Conservation (phyloP, 495 filamentous ascomycete genomes). For the Hypomontagnella monticulosa region DNA sequence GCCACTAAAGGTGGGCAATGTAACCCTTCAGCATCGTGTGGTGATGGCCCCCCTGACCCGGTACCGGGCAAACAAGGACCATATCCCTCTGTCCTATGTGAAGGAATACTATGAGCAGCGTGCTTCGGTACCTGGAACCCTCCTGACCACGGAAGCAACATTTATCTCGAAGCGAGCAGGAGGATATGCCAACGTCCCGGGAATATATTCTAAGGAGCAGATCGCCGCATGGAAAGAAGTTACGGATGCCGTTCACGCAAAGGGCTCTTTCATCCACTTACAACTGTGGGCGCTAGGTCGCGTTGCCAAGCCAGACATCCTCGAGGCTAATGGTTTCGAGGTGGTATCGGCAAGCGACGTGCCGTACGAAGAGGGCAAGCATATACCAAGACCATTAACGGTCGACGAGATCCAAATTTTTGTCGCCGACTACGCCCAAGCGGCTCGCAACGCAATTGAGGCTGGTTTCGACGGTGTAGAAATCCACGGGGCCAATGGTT, state of each 20-base stretch:
- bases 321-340: slow-evolving; percentile 48
- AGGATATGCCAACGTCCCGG: slow-evolving; percentile 60
- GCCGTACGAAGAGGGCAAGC: slow-evolving; percentile 48
- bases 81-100: slow-evolving; percentile 59
- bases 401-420: slow-evolving; percentile 63
- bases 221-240: slow-evolving; percentile 66
- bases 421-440: slow-evolving; percentile 63
- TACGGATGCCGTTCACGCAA: slow-evolving; percentile 68
- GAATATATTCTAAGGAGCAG: slow-evolving; percentile 66
- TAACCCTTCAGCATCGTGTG: slow-evolving; percentile 53
- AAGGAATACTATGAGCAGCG: slow-evolving; percentile 69
- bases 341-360: slow-evolving; percentile 59
- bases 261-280: slow-evolving; percentile 66
- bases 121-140: slow-evolving; percentile 64
- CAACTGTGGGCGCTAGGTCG: slow-evolving; percentile 65
- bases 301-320: slow-evolving; percentile 45
- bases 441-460: slow-evolving; percentile 65
- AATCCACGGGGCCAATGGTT: slow-evolving; percentile 77
- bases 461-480: slow-evolving; percentile 82
- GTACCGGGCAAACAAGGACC: slow-evolving; percentile 52
- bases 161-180: slow-evolving; percentile 43
- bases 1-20: slow-evolving; percentile 53
- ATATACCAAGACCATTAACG: slow-evolving; percentile 61
- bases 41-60: slow-evolving; percentile 60
- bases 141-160: slow-evolving; percentile 72